A percentile compares a stretch with the other conserved stretches of the same genome.
phyloP scores from a whole-genome alignment of 495 filamentous ascomycete species.

The Penicillium soppii region DNA sequence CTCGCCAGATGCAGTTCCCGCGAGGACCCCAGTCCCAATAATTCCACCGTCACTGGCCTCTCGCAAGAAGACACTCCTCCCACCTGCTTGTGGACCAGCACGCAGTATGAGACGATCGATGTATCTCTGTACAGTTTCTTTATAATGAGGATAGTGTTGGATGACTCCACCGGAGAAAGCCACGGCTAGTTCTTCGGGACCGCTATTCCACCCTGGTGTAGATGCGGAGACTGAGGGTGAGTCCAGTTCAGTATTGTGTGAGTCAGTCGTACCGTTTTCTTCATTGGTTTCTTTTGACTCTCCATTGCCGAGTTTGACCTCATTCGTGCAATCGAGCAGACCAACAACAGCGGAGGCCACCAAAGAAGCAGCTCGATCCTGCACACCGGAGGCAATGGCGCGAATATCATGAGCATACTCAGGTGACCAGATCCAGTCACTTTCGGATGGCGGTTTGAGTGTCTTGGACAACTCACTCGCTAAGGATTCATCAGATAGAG shows the following conservation, averaged over 20 bases:
- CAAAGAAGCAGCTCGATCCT: conserved; percentile 62
- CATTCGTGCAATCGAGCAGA: conserved; percentile 59
- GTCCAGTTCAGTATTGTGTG: conserved; percentile 3
- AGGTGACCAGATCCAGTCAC: conserved; percentile 55
- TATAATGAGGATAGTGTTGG: conserved; percentile 66
- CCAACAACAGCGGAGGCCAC: conserved; percentile 65
- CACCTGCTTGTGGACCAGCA: conserved; percentile 45
- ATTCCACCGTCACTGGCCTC: conserved; percentile 71
- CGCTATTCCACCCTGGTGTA: conserved; percentile 23
- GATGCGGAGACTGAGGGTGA: conserved; percentile 5
- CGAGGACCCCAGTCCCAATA: conserved; percentile 67
- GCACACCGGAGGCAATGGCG: conserved; percentile 55
- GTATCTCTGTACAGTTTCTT: conserved; percentile 58
- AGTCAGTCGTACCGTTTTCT: background rate
- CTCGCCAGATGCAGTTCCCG: conserved; percentile 41
- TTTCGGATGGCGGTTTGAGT: conserved; percentile 42
- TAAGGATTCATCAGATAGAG: conserved; percentile 34
- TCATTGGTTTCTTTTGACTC: background rate
- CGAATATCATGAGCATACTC: conserved; percentile 52
- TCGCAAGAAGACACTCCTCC: conserved; percentile 56
- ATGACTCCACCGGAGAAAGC: conserved; percentile 74
- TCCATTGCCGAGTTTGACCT: conserved; percentile 40
- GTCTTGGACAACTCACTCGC: conserved; percentile 44
- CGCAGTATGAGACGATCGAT: conserved; percentile 57
- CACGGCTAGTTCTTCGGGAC: conserved; percentile 59